A percentile compares a stretch with the other conserved stretches of the same genome.
phyloP scores from a whole-genome alignment of 768 basidiomycete species.

The Boletus rubescentipes region DNA sequence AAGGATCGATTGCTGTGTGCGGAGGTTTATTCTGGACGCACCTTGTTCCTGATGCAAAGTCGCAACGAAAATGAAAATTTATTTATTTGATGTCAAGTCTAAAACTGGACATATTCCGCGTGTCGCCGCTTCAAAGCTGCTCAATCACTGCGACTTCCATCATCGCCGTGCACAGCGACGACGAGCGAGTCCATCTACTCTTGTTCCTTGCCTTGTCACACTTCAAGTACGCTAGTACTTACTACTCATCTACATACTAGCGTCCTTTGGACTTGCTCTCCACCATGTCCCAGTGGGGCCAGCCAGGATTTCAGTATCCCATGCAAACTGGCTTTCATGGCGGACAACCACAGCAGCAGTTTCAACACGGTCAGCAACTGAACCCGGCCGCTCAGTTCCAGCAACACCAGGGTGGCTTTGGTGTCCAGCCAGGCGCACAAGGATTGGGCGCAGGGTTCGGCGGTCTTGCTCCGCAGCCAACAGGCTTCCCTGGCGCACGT shows the following conservation, averaged over 20 bases:
- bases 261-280: neutral
- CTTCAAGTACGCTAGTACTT: neutral
- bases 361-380: slow-evolving; percentile 35
- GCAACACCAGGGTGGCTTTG: slow-evolving; percentile 38
- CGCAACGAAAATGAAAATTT: neutral
- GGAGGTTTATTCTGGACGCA: no score
- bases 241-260: neutral
- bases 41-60: no score
- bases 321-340: slow-evolving; percentile 66
- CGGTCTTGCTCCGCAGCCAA: slow-evolving; percentile 59
- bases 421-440: slow-evolving; percentile 25
- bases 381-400: slow-evolving; percentile 39
- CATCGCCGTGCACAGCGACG: slow-evolving; percentile 2
- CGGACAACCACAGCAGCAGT: slow-evolving; percentile 46
- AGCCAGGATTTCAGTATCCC: slow-evolving; percentile 70
- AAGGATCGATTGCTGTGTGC: no score
- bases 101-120: slow-evolving; percentile 2
- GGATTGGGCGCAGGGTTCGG: slow-evolving; percentile 35
- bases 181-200: neutral
- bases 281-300: slow-evolving; percentile 78
- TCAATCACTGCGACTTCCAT: neutral
- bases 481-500: slow-evolving; percentile 46
- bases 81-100: slow-evolving; percentile 2
- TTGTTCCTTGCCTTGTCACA: neutral
- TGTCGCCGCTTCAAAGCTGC: slow-evolving; percentile 20